Evolutionary conservation across 352 stramenopile species (phyloP), one percentile per base, ranked within the genome.

Genomic region (Phytophthora podocarpi): DNA sequence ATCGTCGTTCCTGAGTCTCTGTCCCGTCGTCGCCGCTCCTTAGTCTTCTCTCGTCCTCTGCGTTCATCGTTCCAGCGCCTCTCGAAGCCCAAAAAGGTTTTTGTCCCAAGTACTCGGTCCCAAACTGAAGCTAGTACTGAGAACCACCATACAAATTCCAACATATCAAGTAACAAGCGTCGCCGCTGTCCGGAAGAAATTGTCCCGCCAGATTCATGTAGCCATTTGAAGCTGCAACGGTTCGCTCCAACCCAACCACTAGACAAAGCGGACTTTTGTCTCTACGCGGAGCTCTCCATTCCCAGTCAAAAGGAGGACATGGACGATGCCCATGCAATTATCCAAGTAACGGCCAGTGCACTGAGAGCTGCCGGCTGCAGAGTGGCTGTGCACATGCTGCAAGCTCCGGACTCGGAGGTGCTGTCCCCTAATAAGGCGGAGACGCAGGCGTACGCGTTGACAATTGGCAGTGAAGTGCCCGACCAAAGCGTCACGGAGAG

Each of bases 381-480:
- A 15, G 72, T 83, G 9, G 49, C 51, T 48, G 57, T 86, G 21
- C 81, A 85, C 40, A 59, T 63, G 30, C 63, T 89, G 18, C 64
- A 74, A 31, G 51, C 56, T 0, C 66, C 74, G 0, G 40, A 67
- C 24, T 67, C 47, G n/a, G 72, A 76, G 48, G 15, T 67, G 3
- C 28, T 78, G 13, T 55, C 69, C 8, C 26, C 28, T 12, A 41
- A 21, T 5, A 48, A 60, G 34, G 34, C 56, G 5, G 74, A 82
- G 12, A 78, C 79, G 18, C 72, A 64, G 27, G 79, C 76, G 10
- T 89, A 82, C 49, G 60, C 75, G 10, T 39, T 89, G 15, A 78
- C 70, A 0, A 59, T 88, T 21, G 72, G 71, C 42, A 74, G 56
- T 27, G 67, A 74, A 28, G 66, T 68, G 16, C 59, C 45, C 0